Evolutionary conservation across 2,329 filamentous ascomycete genomes (phyloP), one percentile per base, ranked within the genome.

Genomic region (Phaeophleospora eucalypticola): DNA sequence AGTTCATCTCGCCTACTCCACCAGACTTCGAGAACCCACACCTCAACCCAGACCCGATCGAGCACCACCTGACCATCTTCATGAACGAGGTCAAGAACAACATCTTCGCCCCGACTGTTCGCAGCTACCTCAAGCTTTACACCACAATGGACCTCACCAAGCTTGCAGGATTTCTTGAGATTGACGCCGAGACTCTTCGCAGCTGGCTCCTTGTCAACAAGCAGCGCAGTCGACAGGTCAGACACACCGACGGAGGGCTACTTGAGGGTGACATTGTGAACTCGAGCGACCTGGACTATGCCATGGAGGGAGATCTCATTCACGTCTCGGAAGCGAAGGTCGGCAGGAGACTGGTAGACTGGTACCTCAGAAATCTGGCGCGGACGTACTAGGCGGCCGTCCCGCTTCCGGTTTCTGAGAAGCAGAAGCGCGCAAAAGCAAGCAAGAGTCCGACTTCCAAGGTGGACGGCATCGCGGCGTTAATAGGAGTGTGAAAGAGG

Each of bases 51-150:
- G 93, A 98, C 75, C 93, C 93, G 36, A 82, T 96, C 58, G 91
- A 98, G 76, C 93, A 98, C 78, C 91, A 98, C 74, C 83, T 95
- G 57, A 79, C 87, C 63, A 86, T 98, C 74, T 98, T 98, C 79
- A 97, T 98, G 91, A 90, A 96, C 61, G 93, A 98, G 77, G 91
- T 98, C 71, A 95, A 95, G 83, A 96, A 89, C 74, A 97, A 95
- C 74, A 93, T 98, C 82, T 95, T 83, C 83, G 91, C 88, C 69
- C 93, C 93, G 36, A 96, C 90, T 37, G 87, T 98, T 69, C 95
- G 95, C 79, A 96, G 90, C 53, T 98, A 98, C 78, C 82, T 98
- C 59, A 93, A 95, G 69, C 86, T 98, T 46, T 98, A 98, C 82
- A 97, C 93, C 37, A 98, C 93, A 60, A 97, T 98, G 91, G 93